phyloP scores from a whole-genome alignment of 2,329 filamentous ascomycete species.

The Xenoacremonium recifei region DNA sequence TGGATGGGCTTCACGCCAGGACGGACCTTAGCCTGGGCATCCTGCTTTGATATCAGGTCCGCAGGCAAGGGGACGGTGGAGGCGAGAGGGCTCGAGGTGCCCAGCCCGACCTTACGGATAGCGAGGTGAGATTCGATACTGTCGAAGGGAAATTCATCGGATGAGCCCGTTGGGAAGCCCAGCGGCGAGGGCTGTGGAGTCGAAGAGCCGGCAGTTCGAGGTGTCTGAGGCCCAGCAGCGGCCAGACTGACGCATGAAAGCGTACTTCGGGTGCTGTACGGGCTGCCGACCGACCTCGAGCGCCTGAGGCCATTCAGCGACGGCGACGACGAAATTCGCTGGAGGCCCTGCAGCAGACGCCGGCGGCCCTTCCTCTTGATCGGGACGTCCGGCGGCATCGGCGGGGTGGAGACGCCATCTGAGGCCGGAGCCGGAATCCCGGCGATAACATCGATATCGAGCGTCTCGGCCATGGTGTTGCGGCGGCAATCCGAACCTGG shows the following conservation, averaged over 20 bases:
- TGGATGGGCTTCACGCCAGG: slow-evolving; percentile 14
- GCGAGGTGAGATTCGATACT: slow-evolving; percentile 47
- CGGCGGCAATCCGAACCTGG: background rate
- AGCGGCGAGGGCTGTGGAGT: slow-evolving; percentile 42
- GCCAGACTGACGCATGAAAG: slow-evolving; percentile 56
- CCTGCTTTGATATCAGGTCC: slow-evolving; percentile 50
- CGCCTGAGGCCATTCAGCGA: slow-evolving; percentile 65
- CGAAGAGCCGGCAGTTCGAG: slow-evolving; percentile 25
- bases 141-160: slow-evolving; percentile 42
- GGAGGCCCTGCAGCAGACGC: slow-evolving; percentile 69
- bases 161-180: slow-evolving; percentile 32
- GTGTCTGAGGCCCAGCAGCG: slow-evolving; percentile 30
- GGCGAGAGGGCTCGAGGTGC: slow-evolving; percentile 36
- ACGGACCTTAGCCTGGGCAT: slow-evolving; percentile 18
- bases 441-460: slow-evolving; percentile 20
- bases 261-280: slow-evolving; percentile 56
- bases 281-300: slow-evolving; percentile 65
- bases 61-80: slow-evolving; percentile 62
- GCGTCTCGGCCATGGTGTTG: slow-evolving; percentile 23
- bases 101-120: slow-evolving; percentile 54
- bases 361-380: slow-evolving; percentile 65
- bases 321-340: slow-evolving; percentile 79
- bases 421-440: slow-evolving; percentile 25
- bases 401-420: slow-evolving; percentile 20
- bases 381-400: slow-evolving; percentile 25